phyloP scores from a whole-genome alignment of 768 basidiomycete genomes.

The Calocybe cyanea region DNA sequence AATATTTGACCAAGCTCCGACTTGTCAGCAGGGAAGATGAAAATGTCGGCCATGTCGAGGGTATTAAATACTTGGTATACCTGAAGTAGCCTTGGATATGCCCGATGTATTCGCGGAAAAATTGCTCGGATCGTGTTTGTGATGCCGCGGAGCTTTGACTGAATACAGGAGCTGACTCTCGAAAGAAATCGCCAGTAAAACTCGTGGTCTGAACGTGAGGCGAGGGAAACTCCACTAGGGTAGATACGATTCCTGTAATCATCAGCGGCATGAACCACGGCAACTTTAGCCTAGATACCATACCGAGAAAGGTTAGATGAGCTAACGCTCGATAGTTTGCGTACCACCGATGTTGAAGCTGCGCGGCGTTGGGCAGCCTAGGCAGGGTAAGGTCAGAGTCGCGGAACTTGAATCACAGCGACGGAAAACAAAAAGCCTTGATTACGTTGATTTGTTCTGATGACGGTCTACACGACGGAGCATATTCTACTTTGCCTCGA shows the following conservation, averaged over 20 bases:
- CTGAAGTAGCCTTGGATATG: too few relatives aligned
- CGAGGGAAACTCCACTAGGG: not conserved
- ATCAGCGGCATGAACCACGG: not conserved
- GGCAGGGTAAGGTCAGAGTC: not conserved
- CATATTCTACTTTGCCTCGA: not conserved
- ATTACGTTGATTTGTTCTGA: conserved; percentile 6
- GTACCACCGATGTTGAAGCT: not conserved
- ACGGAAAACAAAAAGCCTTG: conserved; percentile 1
- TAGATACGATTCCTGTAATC: not conserved
- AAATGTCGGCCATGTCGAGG: too few relatives aligned
- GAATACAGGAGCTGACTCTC: not conserved
- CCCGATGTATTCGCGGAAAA: not conserved
- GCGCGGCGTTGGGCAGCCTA: not conserved
- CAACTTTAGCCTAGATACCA: not conserved
- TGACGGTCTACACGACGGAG: not conserved
- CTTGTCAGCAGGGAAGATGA: too few relatives aligned
- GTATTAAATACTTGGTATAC: not conserved
- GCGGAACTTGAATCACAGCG: conserved; percentile 3
- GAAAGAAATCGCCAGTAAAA: not conserved
- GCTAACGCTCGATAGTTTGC: too few relatives aligned
- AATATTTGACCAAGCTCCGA: too few relatives aligned
- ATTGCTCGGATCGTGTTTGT: not conserved
- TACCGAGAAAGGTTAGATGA: conserved; percentile 4
- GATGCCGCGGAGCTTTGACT: not conserved
- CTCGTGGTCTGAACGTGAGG: not conserved